Conservation (phyloP, 441 rosid genomes). For the Kokia cookei region DNA sequence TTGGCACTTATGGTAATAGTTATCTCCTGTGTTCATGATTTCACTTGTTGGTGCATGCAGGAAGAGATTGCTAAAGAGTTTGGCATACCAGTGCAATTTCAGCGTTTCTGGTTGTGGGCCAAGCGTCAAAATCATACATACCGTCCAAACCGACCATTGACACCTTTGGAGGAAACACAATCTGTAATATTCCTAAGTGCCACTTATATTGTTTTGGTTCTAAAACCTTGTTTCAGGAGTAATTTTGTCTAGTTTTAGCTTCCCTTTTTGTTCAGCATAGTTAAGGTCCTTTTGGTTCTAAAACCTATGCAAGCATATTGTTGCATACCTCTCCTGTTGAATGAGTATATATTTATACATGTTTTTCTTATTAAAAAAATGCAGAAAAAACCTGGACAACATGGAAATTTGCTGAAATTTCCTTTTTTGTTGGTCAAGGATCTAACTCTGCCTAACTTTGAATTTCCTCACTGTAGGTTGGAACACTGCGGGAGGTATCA, state of each 20-base stretch:
- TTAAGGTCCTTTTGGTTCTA: background rate
- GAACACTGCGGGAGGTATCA: slow-evolving; percentile 39
- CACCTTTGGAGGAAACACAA: slow-evolving; percentile 40
- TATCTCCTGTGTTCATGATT: background rate
- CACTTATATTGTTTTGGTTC: background rate
- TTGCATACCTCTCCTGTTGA: background rate
- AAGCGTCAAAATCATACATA: slow-evolving; percentile 55
- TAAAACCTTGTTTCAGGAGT: background rate
- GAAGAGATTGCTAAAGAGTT: slow-evolving; percentile 49
- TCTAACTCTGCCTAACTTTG: background rate
- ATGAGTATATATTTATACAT: background rate
- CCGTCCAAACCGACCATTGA: slow-evolving; percentile 48
- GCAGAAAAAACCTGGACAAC: background rate
- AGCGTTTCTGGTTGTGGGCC: slow-evolving; percentile 54
- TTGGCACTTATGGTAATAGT: background rate
- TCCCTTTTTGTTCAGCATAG: background rate
- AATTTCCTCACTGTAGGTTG: slow-evolving; percentile 29
- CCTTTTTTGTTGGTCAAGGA: background rate
- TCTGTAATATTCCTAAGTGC: slow-evolving; percentile 20
- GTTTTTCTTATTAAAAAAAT: background rate
- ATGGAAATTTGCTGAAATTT: background rate
- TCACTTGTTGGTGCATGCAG: slow-evolving; percentile 17
- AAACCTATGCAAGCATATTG: background rate
- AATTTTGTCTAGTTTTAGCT: background rate
- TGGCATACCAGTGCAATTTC: slow-evolving; percentile 41